Conservation (phyloP, 805 yeast species). For the Lachancea sp. region DNA sequence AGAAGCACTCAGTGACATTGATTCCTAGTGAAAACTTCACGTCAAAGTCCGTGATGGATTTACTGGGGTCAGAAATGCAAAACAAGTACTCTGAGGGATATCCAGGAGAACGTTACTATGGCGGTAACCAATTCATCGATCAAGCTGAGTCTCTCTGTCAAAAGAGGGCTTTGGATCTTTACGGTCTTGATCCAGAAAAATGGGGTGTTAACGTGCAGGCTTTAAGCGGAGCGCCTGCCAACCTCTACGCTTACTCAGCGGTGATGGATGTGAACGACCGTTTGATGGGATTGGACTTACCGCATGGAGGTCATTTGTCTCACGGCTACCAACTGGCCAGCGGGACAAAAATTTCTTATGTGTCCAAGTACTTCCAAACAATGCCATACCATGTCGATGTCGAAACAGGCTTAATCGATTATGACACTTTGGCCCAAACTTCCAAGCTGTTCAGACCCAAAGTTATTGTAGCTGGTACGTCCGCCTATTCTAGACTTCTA, state of each 20-base stretch:
- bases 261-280: slow-evolving; percentile 84
- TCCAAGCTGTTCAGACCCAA: slow-evolving; percentile 90
- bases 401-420: slow-evolving; percentile 86
- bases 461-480: slow-evolving; percentile 92
- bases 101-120: slow-evolving; percentile 96
- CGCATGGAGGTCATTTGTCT: slow-evolving; percentile 97
- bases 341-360: slow-evolving; percentile 76
- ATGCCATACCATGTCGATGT: slow-evolving; percentile 93
- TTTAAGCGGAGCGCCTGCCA: slow-evolving; percentile 94
- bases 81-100: slow-evolving; percentile 98
- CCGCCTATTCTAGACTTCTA: slow-evolving; percentile 87
- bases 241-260: slow-evolving; percentile 86
- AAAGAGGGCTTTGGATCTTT: slow-evolving; percentile 82
- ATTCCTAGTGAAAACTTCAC: slow-evolving; percentile 97
- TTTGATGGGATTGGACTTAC: slow-evolving; percentile 94
- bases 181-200: slow-evolving; percentile 61
- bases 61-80: slow-evolving; percentile 92
- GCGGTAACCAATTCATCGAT: slow-evolving; percentile 95
- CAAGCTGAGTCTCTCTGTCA: slow-evolving; percentile 86
- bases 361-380: slow-evolving; percentile 92
- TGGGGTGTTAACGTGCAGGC: slow-evolving; percentile 99
- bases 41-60: slow-evolving; percentile 88
- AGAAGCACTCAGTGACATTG: slow-evolving; percentile 83
- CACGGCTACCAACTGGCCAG: slow-evolving; percentile 94
- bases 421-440: slow-evolving; percentile 75